Evolutionary conservation across 164 flowering plant genomes (phyloP), one percentile per base, ranked within the genome.

Genomic region (Nymphaea colorata): DNA sequence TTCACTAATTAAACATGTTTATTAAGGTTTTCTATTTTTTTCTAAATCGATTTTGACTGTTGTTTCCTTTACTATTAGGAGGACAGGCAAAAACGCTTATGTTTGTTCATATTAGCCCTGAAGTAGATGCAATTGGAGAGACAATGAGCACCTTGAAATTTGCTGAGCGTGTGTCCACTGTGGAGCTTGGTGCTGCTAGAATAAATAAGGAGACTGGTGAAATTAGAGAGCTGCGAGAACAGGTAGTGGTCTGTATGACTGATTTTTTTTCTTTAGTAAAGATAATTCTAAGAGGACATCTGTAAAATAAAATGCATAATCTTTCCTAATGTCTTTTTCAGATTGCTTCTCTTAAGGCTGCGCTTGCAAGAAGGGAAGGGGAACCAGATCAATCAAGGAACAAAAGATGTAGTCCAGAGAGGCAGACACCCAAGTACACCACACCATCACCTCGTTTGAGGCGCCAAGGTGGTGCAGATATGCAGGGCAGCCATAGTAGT

Each of bases 91-190:
- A 93, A 84, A 93, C 98, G 16, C 71, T 93, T 4, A 93, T 93
- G 98, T 93, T 93, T 84, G 96, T 93, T 67, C 96, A 93, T 78
- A 86, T 91, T 70, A 89, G 94, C 79, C 98, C 98, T 59, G 98
- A 82, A 72, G 68, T 76, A 4, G 81, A 86, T 77, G 88, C 91
- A 43, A 53, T 80, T 53, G 90, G 89, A 65, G 94, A 88, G 76
- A 86, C 91, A 61, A 72, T 86, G 67, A 88, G 94, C 72, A 88
- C 94, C 25, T 83, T 88, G 62, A 88, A 88, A 72, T 88, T 88
- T 79, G 94, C 94, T 4, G 94, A 88, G 75, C 79, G 94, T 42
- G 94, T 88, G 45, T 82, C 94, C 44, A 80, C 87, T 45, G 89
- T 88, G 71, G 93, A 88, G 71, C 90, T 88, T 67, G 93, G 93